phyloP scores from a whole-genome alignment of 1,284 basidiomycete genomes.

The Rugosomyces carneus region DNA sequence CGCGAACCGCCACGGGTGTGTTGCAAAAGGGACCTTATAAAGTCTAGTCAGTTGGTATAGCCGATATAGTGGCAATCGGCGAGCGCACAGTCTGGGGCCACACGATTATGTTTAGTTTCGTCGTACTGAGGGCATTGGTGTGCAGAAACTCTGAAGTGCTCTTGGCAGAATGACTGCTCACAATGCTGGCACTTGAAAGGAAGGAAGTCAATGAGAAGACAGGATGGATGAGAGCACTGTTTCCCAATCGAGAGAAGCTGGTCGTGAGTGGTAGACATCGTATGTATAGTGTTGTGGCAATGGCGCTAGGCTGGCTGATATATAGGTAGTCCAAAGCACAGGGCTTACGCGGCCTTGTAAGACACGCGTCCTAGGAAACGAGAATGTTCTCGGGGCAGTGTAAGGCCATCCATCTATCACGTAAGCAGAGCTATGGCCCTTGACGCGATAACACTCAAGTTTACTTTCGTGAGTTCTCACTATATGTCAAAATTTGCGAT shows the following conservation, averaged over 20 bases:
- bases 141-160: conserved; percentile 62
- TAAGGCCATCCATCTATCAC: background rate
- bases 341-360: conserved; percentile 19
- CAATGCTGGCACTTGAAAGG: conserved; percentile 79
- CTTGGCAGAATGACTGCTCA: conserved; percentile 57
- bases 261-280: conserved; percentile 31
- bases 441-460: conserved; percentile 14
- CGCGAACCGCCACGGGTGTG: conserved; percentile 61
- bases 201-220: conserved; percentile 72
- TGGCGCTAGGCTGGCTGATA: conserved; percentile 2
- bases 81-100: conserved; percentile 63
- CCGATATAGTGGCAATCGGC: background rate
- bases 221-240: conserved; percentile 59
- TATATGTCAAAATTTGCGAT: background rate
- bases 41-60: background rate
- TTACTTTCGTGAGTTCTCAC: conserved; percentile 27
- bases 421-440: conserved; percentile 1
- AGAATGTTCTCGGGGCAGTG: conserved; percentile 2
- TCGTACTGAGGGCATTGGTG: conserved; percentile 70
- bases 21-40: conserved; percentile 64
- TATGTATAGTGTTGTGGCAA: conserved; percentile 9
- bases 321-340: conserved; percentile 11
- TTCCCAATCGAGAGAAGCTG: conserved; percentile 62
- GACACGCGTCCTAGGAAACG: conserved; percentile 5
- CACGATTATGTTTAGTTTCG: conserved; percentile 57